Evolutionary conservation across 2,329 filamentous ascomycete species (phyloP).

Genomic region (Cercospora sp.): DNA sequence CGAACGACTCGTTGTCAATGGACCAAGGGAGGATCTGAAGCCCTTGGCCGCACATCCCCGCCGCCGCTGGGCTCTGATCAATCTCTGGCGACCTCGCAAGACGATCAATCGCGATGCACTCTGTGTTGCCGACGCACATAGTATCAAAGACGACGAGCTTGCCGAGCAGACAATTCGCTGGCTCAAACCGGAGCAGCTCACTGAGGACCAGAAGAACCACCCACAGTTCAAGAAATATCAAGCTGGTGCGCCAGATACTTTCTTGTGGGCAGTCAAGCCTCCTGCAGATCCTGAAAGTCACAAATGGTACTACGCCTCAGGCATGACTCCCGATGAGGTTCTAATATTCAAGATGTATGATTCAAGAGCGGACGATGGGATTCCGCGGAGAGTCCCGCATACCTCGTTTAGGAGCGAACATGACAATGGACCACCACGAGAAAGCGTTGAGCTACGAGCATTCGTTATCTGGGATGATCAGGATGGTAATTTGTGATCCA

Average conservation of each 20-base stretch:
- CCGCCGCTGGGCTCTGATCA: slow-evolving; percentile 21
- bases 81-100: slow-evolving; percentile 20
- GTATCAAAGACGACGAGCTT: slow-evolving; percentile 15
- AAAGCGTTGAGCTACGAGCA: slow-evolving; percentile 58
- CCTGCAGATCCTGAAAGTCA: slow-evolving; percentile 7
- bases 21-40: slow-evolving; percentile 15
- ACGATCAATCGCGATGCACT: slow-evolving; percentile 15
- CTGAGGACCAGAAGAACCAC: slow-evolving; percentile 2
- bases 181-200: slow-evolving; percentile 17
- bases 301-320: slow-evolving; percentile 18
- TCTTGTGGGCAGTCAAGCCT: slow-evolving; percentile 8
- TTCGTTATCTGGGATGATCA: slow-evolving; percentile 50
- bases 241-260: slow-evolving; percentile 14
- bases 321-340: slow-evolving; percentile 47
- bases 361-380: slow-evolving; percentile 53
- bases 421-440: slow-evolving; percentile 48
- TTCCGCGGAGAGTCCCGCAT: slow-evolving; percentile 57
- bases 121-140: slow-evolving; percentile 16
- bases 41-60: slow-evolving; percentile 5
- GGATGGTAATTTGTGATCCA: slow-evolving; percentile 8
- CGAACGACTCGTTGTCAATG: slow-evolving; percentile 9
- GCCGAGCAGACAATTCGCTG: slow-evolving; percentile 11
- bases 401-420: slow-evolving; percentile 55
- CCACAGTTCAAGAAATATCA: slow-evolving; percentile 9
- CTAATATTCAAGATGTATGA: slow-evolving; percentile 64